Base-by-base conservation (phyloP, 768 basidiomycete genomes). In the Mycena filopes region DNA sequence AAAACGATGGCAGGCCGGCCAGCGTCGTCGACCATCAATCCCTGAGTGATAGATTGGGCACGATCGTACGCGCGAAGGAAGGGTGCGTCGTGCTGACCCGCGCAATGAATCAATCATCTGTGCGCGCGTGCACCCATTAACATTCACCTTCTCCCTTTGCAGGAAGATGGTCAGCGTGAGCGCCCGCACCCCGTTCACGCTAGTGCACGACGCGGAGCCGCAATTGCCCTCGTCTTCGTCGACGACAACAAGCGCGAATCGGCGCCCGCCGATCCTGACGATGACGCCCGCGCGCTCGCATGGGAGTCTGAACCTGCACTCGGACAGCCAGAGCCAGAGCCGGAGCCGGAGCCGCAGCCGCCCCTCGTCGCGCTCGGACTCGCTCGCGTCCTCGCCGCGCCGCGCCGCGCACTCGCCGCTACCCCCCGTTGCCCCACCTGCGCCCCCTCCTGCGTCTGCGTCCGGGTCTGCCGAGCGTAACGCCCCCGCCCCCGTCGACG, bases 121-220 rank as follows among this genome's bases (percentile, higher is more conserved):
- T 58, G 4, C 4, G 21, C 50, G 40, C 53, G 28, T 36, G 40
- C 23, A 29, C n/a, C 15, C 54, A 10, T 36, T 36, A 11, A 15
- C 36, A 36, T 28, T 15, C n/a, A n/a, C n/a, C n/a, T n/a, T n/a
- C n/a, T n/a, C n/a, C n/a, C 28, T 36, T 18, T 40, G 16, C 15
- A 65, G 64, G 20, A 58, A 58, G 21, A 65, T 65, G 64, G 64
- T 65, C n/a, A 65, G 64, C 33, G 64, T 65, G n/a, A 60, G 64
- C 36, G 47, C 64, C 1, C 64, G 64, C n/a, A 46, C 64, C 20
- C 64, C 64, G 11, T 65, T 65, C 26, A 51, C 40, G 31, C 43
- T n/a, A n/a, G n/a, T 60, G 23, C 64, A 60, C 25, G 64, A 55
- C 38, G 57, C 33, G 10, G 57, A 56, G n/a, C n/a, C n/a, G 15